Conservation (phyloP, 2,329 filamentous ascomycete genomes). For the Aspergillus fumigatiaffinis region DNA sequence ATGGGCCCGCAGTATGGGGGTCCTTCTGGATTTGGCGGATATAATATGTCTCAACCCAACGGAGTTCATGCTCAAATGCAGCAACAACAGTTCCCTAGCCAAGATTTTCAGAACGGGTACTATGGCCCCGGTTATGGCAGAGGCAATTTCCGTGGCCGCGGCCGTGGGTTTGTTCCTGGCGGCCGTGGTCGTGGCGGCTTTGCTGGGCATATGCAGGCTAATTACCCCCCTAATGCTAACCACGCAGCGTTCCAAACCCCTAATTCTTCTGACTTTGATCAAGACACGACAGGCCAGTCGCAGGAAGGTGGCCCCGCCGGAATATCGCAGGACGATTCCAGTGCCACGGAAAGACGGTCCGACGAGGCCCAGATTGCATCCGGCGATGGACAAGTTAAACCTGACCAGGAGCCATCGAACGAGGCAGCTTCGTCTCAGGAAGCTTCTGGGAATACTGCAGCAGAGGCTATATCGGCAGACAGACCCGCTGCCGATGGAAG, state of each 20-base stretch:
- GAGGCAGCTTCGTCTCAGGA: slow-evolving; percentile 9
- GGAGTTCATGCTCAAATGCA: slow-evolving; percentile 70
- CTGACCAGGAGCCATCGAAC: slow-evolving; percentile 23
- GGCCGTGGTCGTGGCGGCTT: slow-evolving; percentile 36
- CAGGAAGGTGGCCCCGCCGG: slow-evolving; percentile 15
- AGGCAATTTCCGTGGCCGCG: slow-evolving; percentile 58
- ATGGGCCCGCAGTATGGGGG: slow-evolving; percentile 79
- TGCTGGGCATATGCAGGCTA: slow-evolving; percentile 36
- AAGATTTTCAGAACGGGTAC: slow-evolving; percentile 72
- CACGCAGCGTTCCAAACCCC: slow-evolving; percentile 29
- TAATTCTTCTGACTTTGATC: slow-evolving; percentile 25
- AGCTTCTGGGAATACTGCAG: slow-evolving; percentile 8
- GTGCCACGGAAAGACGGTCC: slow-evolving; percentile 19
- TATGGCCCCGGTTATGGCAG: slow-evolving; percentile 66
- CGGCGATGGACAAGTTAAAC: slow-evolving; percentile 29
- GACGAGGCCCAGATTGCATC: slow-evolving; percentile 33
- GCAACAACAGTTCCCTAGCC: slow-evolving; percentile 54
- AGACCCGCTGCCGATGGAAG: slow-evolving; percentile 11
- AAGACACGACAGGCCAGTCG: slow-evolving; percentile 15
- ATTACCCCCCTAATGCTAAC: slow-evolving; percentile 33
- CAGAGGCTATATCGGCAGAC: slow-evolving; percentile 11
- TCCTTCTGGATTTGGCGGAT: slow-evolving; percentile 66
- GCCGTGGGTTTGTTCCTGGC: slow-evolving; percentile 55
- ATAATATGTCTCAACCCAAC: slow-evolving; percentile 71
- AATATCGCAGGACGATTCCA: slow-evolving; percentile 7